Conservation (phyloP, 1,284 basidiomycete species). For the Abortiporus biennis region DNA sequence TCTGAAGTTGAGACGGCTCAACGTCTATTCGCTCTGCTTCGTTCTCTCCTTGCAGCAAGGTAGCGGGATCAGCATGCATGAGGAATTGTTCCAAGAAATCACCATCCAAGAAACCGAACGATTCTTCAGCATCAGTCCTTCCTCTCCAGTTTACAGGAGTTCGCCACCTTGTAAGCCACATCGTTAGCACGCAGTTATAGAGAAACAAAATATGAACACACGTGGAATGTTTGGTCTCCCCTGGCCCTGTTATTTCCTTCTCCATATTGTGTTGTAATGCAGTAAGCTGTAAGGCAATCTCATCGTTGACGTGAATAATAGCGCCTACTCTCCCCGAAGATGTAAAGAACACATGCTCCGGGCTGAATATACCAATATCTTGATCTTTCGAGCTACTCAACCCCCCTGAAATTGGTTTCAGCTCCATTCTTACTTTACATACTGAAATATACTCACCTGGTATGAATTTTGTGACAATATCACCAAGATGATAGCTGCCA, state of each 20-base stretch:
- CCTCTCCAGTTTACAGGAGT: slow-evolving; percentile 53
- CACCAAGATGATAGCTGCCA: slow-evolving; percentile 64
- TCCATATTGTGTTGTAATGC: slow-evolving; percentile 78
- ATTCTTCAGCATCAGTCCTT: slow-evolving; percentile 48
- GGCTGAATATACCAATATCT: slow-evolving; percentile 28
- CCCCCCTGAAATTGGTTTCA: slow-evolving; percentile 13
- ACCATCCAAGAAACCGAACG: slow-evolving; percentile 84
- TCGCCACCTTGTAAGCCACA: slow-evolving; percentile 47
- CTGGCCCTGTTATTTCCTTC: slow-evolving; percentile 46
- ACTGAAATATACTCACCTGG: slow-evolving; percentile 39
- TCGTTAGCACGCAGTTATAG: background rate
- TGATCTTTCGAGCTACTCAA: slow-evolving; percentile 15
- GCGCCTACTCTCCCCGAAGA: slow-evolving; percentile 77
- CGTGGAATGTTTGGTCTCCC: slow-evolving; percentile 61
- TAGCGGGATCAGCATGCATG: slow-evolving; percentile 27
- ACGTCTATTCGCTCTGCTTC: slow-evolving; percentile 48
- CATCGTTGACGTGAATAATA: slow-evolving; percentile 59
- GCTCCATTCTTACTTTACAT: no score
- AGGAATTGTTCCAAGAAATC: slow-evolving; percentile 79
- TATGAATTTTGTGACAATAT: slow-evolving; percentile 65
- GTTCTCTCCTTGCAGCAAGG: slow-evolving; percentile 47
- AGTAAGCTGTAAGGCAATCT: slow-evolving; percentile 60
- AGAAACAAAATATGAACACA: slow-evolving; percentile 27
- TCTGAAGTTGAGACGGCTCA: slow-evolving; percentile 37
- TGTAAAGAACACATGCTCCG: slow-evolving; percentile 75